Evolutionary conservation across 106 monocot genomes (phyloP).

Genomic region (Dendrobium nobile): DNA sequence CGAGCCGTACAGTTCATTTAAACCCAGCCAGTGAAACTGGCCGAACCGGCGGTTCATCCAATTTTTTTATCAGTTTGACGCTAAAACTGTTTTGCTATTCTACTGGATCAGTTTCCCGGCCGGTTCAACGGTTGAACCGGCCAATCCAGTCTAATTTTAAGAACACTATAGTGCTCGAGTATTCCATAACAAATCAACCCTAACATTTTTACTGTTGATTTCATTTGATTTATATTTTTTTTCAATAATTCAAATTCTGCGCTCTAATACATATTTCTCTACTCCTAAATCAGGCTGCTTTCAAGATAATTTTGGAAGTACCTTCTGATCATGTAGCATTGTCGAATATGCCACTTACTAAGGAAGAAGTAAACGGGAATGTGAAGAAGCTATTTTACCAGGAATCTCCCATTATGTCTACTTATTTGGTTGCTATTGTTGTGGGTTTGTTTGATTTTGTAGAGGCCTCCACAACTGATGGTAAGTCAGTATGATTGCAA

Average conservation of each 20-base stretch:
- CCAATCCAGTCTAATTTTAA: no score
- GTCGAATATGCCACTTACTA: conserved; percentile 78
- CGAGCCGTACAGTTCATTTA: no score
- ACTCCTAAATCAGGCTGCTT: conserved; percentile 54
- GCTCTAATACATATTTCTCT: neutral
- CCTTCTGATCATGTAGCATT: conserved; percentile 79
- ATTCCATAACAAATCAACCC: neutral
- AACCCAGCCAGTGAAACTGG: no score
- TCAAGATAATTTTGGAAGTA: conserved; percentile 83
- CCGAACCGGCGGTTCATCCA: no score
- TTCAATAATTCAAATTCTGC: neutral
- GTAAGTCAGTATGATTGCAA: conserved; percentile 23
- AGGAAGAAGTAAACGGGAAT: conserved; percentile 52
- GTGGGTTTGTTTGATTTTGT: conserved; percentile 89
- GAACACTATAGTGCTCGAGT: no score
- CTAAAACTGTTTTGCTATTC: no score
- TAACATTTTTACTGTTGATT: neutral
- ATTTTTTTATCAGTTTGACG: no score
- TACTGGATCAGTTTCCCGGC: no score
- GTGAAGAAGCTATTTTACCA: conserved; percentile 56
- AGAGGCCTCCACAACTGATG: conserved; percentile 57
- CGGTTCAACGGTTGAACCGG: no score
- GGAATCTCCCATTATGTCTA: conserved; percentile 96
- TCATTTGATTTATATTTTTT: neutral
- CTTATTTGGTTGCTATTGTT: conserved; percentile 92